Evolutionary conservation across 805 yeast species (phyloP), one percentile per base, ranked within the genome.

Genomic region (Maudiozyma saulgeensis): DNA sequence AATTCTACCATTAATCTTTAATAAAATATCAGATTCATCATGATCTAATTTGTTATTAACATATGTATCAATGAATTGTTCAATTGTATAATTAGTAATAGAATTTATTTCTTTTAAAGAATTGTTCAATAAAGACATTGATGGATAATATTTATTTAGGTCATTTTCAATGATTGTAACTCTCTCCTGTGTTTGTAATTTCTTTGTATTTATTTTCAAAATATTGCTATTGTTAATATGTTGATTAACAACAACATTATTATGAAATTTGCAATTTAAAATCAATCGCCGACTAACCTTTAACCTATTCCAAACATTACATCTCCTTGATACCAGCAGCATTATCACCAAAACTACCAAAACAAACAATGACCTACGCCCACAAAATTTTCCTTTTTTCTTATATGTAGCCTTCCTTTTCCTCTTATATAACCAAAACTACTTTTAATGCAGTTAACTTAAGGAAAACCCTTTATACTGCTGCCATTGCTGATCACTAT

Each of bases 141-240:
- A 60, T 2, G 68, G 68, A 41, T 63, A 64, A 49, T 47, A 63
- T 18, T 34, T 34, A 19, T 43, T n/a, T 26, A 53, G 37, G 38
- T 57, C 46, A 34, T 46, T 34, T 6, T 44, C 45, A 21, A 64
- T 53, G 15, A 31, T 46, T 19, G 41, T 56, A 44, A 60, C 59
- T 40, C 68, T 46, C 28, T 49, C 48, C 12, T 55, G 52, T 21
- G 52, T 53, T 49, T 61, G 66, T 46, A 61, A 46, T 12, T 43
- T 53, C 18, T 56, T 45, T 16, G 63, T 44, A 41, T 59, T 59
- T 7, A 56, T 47, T 16, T 23, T 18, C 32, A 28, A 9, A 28
- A 9, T 28, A 28, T 28, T 28, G 32, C 6, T 28, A 28, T 28
- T 28, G 6, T 28, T 28, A 11, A 28, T 6, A 28, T 28, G 12